Base-by-base conservation (phyloP, 2,329 filamentous ascomycete genomes). In the Aspergillus sojae region DNA sequence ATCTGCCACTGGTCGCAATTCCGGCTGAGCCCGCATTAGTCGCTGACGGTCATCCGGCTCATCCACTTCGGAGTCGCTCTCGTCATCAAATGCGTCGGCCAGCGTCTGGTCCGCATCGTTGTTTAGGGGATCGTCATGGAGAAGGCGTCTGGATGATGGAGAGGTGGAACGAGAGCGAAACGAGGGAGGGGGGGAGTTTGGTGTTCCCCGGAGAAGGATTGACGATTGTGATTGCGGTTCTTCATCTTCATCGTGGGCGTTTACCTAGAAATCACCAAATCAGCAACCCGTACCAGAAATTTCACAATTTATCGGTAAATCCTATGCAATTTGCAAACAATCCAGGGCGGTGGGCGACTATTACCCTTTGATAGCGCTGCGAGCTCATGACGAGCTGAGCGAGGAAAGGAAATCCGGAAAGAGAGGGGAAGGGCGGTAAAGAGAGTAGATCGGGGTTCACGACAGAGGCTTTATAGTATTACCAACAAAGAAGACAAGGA, bases 21-120 rank as follows among this genome's bases (percentile, higher is more conserved):
- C 73, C 62, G 74, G 80, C 65, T 82, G 89, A 70, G 88, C 88
- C 70, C 91, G 89, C 82, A 97, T 94, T 72, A 98, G 80, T 68
- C 94, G 88, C 79, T 95, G 92, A 70, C 93, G 87, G 78, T 97
- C 93, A 76, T 96, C 92, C 62, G 86, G 84, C 63, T 91, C 89
- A 65, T 88, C 87, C 61, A 85, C 89, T 67, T 91, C 90, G 41
- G 83, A 85, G 65, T 90, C 92, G 66, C 89, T 91, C 69, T 91
- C 91, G 73, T 91, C 88, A 75, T 93, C 94, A 77, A 99, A 99
- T 0, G 95, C 93, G 75, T 98, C 94, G 70, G 92, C 92, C 16
- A 99, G 86, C n/a, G 92, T 90, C 65, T 91, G 85, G 72, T 97
- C 89, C 65, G 93, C 90, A 63, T 86, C 82, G 69, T 79, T 81